A percentile compares a stretch with the other conserved stretches of the same genome.
These are phyloP conservation scores for Arthromyces matolae DNA, from an alignment of 768 basidiomycete genomes.

Conservation along the genomic window DNA sequence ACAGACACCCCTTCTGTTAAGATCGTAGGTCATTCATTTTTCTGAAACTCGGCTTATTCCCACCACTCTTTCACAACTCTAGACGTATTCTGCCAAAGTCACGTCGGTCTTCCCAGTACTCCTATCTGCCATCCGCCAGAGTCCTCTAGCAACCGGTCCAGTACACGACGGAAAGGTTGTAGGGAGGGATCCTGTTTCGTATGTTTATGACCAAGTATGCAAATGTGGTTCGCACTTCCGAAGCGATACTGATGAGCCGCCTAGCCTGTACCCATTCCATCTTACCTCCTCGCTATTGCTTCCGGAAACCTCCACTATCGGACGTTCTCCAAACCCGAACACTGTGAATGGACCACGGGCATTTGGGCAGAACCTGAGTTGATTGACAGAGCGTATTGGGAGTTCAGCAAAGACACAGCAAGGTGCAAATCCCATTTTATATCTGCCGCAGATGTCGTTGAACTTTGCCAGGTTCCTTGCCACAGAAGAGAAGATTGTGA, in stretches of 20 bases:
- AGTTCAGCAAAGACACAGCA: constrained; percentile 85
- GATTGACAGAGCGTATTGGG: constrained; percentile 75
- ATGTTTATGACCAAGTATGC: constrained; percentile 73
- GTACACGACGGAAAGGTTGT: constrained; percentile 70
- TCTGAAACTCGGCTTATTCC: not conserved
- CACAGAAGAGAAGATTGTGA: constrained; percentile 70
- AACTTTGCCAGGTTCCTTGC: constrained; percentile 57
- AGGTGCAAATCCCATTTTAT: constrained; percentile 37
- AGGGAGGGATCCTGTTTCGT: constrained; percentile 70
- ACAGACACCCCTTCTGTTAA: constrained; percentile 86
- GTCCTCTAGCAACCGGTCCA: constrained; percentile 68
- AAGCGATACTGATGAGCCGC: not conserved
- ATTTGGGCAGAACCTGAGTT: constrained; percentile 90
- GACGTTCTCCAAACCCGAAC: constrained; percentile 53
- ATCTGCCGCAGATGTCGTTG: not conserved
- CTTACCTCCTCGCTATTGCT: constrained; percentile 91
- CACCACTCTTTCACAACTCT: not conserved
- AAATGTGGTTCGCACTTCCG: not conserved
- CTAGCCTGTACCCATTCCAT: constrained; percentile 81
- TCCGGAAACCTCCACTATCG: constrained; percentile 77
- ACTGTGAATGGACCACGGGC: constrained; percentile 76
- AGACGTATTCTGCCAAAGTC: constrained; percentile 86
- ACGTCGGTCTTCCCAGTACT: constrained; percentile 79
- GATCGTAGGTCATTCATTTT: constrained; percentile 43
- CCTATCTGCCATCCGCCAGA: constrained; percentile 77